Percentiles rank a stretch among this genome's conserved stretches.
These are phyloP conservation scores for Verbascum thapsus DNA, from an alignment of 257 asterid species.

Conservation along the genomic window DNA sequence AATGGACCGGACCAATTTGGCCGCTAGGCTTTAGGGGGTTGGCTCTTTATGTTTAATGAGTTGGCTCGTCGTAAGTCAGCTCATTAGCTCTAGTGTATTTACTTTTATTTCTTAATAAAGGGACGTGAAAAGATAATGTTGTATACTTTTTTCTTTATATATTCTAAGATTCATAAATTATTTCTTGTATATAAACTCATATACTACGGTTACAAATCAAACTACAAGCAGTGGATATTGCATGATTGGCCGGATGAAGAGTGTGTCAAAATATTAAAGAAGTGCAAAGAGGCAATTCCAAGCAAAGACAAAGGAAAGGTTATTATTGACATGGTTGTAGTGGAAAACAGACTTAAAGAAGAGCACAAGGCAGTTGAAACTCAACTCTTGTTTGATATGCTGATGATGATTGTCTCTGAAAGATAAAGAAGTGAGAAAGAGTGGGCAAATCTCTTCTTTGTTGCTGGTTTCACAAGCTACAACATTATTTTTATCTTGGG, in stretches of 20 bases:
- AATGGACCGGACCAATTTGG: no score
- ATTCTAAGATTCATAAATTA: no score
- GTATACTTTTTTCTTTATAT: no score
- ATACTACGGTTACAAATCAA: neutral
- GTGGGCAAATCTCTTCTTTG: neutral
- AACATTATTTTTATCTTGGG: neutral
- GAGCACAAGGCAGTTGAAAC: neutral
- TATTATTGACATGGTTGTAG: neutral
- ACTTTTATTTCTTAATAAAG: no score
- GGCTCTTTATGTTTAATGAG: no score
- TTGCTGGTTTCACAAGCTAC: neutral
- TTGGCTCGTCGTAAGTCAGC: no score
- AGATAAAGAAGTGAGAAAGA: slow-evolving; percentile 9
- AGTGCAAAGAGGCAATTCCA: slow-evolving; percentile 6
- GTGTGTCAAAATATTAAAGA: neutral
- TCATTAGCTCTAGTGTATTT: no score
- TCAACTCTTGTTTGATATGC: neutral
- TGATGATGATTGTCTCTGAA: neutral
- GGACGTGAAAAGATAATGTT: no score
- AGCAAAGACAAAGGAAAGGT: neutral
- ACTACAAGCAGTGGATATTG: neutral
- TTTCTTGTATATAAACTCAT: no score
- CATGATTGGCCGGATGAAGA: neutral
- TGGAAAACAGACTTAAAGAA: no score
- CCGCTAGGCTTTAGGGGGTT: no score